Base-by-base conservation (phyloP, 345 rosid genomes). In the Pseudoturritis turrita region DNA sequence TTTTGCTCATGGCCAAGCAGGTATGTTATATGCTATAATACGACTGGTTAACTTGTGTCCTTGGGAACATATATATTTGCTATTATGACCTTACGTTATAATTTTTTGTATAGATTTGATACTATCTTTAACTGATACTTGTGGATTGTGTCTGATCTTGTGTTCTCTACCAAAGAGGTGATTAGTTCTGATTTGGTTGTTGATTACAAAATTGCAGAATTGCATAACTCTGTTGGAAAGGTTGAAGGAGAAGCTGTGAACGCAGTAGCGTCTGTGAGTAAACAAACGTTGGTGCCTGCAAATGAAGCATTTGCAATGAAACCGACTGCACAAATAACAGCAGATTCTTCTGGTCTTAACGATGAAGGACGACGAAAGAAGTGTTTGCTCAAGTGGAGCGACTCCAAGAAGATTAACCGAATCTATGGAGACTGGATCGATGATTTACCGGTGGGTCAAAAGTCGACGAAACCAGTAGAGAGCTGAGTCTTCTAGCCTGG, bases 371-470 rank as follows among this genome's bases (percentile, higher is more conserved):
- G 75, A 37, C 59, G 78, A 35, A 95, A 84, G 84, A 85, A 85
- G 71, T 82, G 86, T 69, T 66, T 88, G 46, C 75, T 87, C 65
- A 95, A 87, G 74, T 88, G 90, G 94, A 95, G 88, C 50, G 92
- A 87, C 50, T 79, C 78, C 22, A 88, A 83, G 97, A 95, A 91
- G 78, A 87, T 95, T 53, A 87, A 95, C 40, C 74, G 85, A 44
- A 91, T 95, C 35, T 95, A 95, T 68, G 99, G 82, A 5, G 98
- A 95, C 50, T 95, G 99, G 99, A 88, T 91, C 5, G 96, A 91
- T 22, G 99, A 91, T 82, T 62, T 88, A 76, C 97, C 98, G 36
- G 76, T 89, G 44, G 76, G 75, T 12, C 82, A 78, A 40, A 81
- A 70, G 72, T 50, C 71, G 54, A 77, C 87, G 1, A 79, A 74